A percentile compares a stretch with the other conserved stretches of the same genome.
Evolutionary conservation across 345 rosid species (phyloP).

Genomic region (Eucalyptus marginata): DNA sequence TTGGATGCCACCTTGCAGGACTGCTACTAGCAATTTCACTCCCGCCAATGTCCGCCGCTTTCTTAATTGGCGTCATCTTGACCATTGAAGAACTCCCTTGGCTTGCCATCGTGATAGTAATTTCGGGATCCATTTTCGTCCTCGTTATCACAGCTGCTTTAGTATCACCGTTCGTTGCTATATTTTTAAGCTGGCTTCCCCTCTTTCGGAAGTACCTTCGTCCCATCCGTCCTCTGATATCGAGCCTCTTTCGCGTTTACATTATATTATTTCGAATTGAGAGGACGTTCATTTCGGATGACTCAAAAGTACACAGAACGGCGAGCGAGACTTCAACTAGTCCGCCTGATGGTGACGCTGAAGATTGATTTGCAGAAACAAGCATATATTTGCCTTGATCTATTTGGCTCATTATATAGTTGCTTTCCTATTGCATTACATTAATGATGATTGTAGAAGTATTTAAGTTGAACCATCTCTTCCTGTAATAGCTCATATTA

Average conservation of each 20-base stretch:
- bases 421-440: too few relatives aligned
- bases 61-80: background rate
- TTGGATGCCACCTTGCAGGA: accelerated
- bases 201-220: accelerated
- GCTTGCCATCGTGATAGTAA: background rate
- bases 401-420: too few relatives aligned
- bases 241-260: accelerated
- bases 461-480: too few relatives aligned
- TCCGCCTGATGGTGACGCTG: background rate
- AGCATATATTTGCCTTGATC: too few relatives aligned
- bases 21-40: background rate
- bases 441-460: too few relatives aligned
- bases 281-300: accelerated
- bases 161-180: too few relatives aligned
- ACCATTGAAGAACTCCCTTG: background rate
- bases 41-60: background rate
- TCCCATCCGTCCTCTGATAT: background rate
- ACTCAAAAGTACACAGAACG: background rate
- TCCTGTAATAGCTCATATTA: too few relatives aligned
- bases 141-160: background rate
- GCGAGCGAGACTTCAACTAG: background rate
- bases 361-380: too few relatives aligned
- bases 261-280: accelerated
- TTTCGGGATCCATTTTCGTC: background rate
- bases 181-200: background rate